Evolutionary conservation across 345 rosid genomes (phyloP).

Genomic region (Ailanthus altissimus): DNA sequence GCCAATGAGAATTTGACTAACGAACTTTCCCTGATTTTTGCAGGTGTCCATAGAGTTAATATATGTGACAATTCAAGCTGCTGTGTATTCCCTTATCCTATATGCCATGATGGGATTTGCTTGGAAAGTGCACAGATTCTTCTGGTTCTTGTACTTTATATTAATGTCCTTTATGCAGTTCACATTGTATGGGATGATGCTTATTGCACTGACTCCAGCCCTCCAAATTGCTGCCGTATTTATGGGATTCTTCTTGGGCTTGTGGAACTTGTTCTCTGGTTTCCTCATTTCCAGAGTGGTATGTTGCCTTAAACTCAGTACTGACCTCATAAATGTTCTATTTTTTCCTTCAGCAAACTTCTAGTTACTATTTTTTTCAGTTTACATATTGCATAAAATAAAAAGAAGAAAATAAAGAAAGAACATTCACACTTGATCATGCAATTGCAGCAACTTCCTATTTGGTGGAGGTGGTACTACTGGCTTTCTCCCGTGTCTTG

Average conservation of each 20-base stretch:
- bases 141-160: conserved; percentile 68
- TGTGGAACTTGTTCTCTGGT: conserved; percentile 91
- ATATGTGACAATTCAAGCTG: conserved; percentile 57
- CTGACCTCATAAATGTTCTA: background rate
- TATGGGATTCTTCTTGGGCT: conserved; percentile 79
- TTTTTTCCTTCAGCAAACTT: too few species aligned
- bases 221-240: conserved; percentile 65
- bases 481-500: conserved; percentile 78
- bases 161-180: conserved; percentile 63
- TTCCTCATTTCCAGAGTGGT: conserved; percentile 74
- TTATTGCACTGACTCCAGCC: conserved; percentile 71
- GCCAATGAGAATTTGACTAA: background rate
- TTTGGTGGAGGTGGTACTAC: conserved; percentile 98
- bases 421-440: background rate
- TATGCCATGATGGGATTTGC: conserved; percentile 78
- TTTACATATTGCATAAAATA: too few species aligned
- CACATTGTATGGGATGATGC: conserved; percentile 80
- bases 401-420: background rate
- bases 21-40: conserved; percentile 6
- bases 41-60: conserved; percentile 73
- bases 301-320: conserved; percentile 12
- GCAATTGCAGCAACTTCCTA: conserved; percentile 57
- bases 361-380: too few species aligned
- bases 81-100: conserved; percentile 52
- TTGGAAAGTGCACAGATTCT: conserved; percentile 51